Base-by-base conservation (phyloP, 1,284 basidiomycete genomes). In the Cutaneotrichosporon cyanovorans region DNA sequence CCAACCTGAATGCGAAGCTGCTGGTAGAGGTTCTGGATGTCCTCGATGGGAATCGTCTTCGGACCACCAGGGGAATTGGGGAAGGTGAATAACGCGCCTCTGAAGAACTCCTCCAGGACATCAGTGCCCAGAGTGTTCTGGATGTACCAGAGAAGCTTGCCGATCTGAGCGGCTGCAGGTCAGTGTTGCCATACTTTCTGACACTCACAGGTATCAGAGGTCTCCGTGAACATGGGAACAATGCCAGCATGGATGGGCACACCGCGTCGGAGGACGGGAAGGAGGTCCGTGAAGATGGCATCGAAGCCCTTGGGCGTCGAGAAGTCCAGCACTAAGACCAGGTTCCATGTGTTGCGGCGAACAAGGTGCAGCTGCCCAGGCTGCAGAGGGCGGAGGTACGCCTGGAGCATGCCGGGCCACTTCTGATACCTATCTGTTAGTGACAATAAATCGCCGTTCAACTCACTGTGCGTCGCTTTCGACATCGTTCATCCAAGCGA, bases 401-500 rank as follows among this genome's bases (percentile, higher is more conserved):
- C 33, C 5, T 4, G 41, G 11, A 65, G 25, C 8, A 36, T 21
- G 4, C 43, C 35, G 3, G 67, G 62, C 65, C 63, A 68, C 11
- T 55, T 49, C 36, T 58, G 49, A 35, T 43, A 68, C 72, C 59
- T 60, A 37, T 2, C 10, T 18, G 14, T 22, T 42, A 20, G 51
- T 46, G 7, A 28, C 25, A 12, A 28, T 7, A 68, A 15, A 15
- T 12, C 5, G 18, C 28, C 5, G 34, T 20, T 14, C 11, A 21
- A 46, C 49, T 38, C 32, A 85, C 76, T 79, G 74, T n/a, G 71
- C 74, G 63, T 96, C 92, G 52, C 81, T 85, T 70, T 88, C 84
- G 20, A 97, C 69, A 68, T 97, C 84, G 68, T 97, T 97, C 80
- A 85, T 83, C 80, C 86, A 97, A 0, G 82, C 65, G 41, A 95